Evolutionary conservation across 2,329 filamentous ascomycete genomes (phyloP), one percentile per base, ranked within the genome.

Genomic region (Xylaria sp.): DNA sequence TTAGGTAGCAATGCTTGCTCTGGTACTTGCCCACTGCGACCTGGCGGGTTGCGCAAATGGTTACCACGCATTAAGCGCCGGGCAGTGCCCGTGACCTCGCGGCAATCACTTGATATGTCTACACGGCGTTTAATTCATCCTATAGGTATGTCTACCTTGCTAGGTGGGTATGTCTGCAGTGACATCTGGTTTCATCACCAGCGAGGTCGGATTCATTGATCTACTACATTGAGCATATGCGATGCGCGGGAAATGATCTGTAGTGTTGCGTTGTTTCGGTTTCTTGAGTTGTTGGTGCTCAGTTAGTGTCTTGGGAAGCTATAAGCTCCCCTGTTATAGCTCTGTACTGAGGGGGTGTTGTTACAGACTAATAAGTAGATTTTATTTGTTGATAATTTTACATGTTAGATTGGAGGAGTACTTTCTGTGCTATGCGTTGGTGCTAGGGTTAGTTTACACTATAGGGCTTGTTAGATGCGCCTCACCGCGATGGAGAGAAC

Each of bases 61-160:
- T 25, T 47, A 59, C 55, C 44, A 20, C 45, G 33, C 63, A 53
- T 67, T 64, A 69, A 66, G 67, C 67, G 67, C 67, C 33, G 51
- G 27, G 10, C 27, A 17, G 50, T 22, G 50, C 67, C 49, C 25
- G 50, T 67, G 57, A 59, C 45, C 56, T 33, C 25, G 20, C 33
- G 55, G 27, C 31, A 62, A 44, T 45, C 63, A 45, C 60, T 53
- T 47, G 33, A 38, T 44, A 33, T 7, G 45, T 31, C 17, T 22
- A 15, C 5, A 4, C 31, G 20, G 54, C 29, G 27, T 29, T 27
- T 54, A 53, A 54, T 45, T 25, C 22, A n/a, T 27, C 36, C 51
- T 29, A 39, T 42, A 22, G 15, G 15, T 29, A 50, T 50, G 47
- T 31, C 3, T 31, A 17, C 27, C 20, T 54, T 13, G 10, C 20